Evolutionary conservation across 805 yeast species (phyloP), one percentile per base, ranked within the genome.

Genomic region (Candida maesae): DNA sequence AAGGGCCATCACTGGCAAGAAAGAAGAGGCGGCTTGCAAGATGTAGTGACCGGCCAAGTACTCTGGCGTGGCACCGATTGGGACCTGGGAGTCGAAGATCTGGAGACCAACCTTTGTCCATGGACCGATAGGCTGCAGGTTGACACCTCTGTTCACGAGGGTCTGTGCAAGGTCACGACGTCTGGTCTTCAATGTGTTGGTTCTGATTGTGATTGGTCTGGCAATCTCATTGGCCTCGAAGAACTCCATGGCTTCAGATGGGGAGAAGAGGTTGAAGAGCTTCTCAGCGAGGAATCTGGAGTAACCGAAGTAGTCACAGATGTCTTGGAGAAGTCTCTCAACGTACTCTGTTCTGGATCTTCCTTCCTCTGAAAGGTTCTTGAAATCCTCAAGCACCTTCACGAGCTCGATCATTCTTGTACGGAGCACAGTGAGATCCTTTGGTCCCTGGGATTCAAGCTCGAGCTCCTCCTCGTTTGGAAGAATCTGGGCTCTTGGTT

Each of bases 41-140:
- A 93, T 93, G 67, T 93, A 93, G 60, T 93, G 96, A 58, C 99
- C 99, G 12, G 98, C 95, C 58, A 93, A 72, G 62, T 93, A 93
- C 67, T 93, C 99, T 33, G 99, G 99, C 8, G 99, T 93, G 33
- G 99, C 99, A 65, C 99, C 99, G 53, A 93, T 86, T 33, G 99
- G 99, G n/a, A 93, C 98, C 64, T 90, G 98, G 18, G 98, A 90
- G 61, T 93, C 99, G 62, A 91, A 93, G 39, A 93, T 82, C 66
- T 93, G 99, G 51, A 93, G 72, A 47, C 99, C 99, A 38, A 93
- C 98, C 66, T 93, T 93, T 18, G 98, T 89, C 99, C 99, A 93
- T 31, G 85, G 70, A 37, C 98, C 98, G 55, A 93, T 88, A 33
- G 98, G 98, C 66, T 93, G 97, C 54, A 93, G 73, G 61, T 93